Conservation (phyloP, 2,329 filamentous ascomycete species). For the Teratosphaeria zuluensis region DNA sequence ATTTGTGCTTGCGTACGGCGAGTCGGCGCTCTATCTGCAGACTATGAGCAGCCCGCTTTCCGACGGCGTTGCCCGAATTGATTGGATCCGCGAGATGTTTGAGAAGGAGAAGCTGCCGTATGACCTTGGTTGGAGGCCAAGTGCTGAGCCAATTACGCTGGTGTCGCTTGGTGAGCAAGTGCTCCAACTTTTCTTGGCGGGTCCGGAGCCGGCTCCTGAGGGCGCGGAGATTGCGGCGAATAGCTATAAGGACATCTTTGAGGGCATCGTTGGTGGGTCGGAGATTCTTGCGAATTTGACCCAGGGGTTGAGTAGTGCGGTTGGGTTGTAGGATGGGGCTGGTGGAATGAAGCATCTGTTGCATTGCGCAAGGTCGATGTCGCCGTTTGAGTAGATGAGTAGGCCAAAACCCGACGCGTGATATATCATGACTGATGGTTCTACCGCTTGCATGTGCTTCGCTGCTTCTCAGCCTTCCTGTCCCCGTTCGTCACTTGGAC, state of each 20-base stretch:
- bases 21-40: constrained; percentile 29
- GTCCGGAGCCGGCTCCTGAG: constrained; percentile 13
- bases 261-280: constrained; percentile 15
- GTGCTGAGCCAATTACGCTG: constrained; percentile 17
- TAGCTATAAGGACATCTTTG: constrained; percentile 13
- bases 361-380: background rate
- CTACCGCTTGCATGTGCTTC: background rate
- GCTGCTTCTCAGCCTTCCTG: background rate
- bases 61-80: constrained; percentile 22
- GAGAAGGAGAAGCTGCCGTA: constrained; percentile 30
- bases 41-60: constrained; percentile 25
- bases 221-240: constrained; percentile 11
- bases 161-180: constrained; percentile 17
- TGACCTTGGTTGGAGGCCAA: constrained; percentile 26
- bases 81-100: constrained; percentile 28
- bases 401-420: background rate
- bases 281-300: constrained; percentile 20
- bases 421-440: background rate
- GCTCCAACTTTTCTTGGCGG: constrained; percentile 13
- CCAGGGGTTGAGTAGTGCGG: constrained; percentile 11
- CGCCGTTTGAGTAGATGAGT: background rate
- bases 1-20: constrained; percentile 27
- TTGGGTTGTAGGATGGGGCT: constrained; percentile 11
- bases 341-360: background rate
- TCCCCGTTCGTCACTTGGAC: background rate